Percentiles rank a stretch among this genome's conserved stretches.
Evolutionary conservation across 2,329 filamentous ascomycete species (phyloP).

Genomic region (Aureobasidium sp.): DNA sequence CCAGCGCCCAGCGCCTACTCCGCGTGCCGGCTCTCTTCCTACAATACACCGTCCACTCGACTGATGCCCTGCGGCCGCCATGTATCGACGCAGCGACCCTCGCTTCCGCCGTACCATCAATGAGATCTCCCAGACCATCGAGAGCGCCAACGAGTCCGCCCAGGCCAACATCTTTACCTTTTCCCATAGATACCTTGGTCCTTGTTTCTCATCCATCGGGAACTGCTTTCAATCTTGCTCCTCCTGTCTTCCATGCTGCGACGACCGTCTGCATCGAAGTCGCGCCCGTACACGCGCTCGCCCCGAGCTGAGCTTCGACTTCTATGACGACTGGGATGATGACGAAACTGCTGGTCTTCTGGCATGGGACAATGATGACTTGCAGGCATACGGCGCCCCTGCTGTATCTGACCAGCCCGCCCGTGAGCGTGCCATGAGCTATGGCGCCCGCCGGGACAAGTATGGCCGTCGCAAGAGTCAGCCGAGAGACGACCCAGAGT

Average conservation of each 20-base stretch:
- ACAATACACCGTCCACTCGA: neutral
- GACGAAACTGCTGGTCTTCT: conserved; percentile 57
- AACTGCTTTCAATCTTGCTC: conserved; percentile 63
- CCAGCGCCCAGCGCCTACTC: neutral
- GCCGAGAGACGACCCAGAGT: conserved; percentile 43
- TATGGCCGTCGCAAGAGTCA: conserved; percentile 49
- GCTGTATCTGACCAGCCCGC: conserved; percentile 51
- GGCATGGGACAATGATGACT: conserved; percentile 76
- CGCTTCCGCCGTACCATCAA: conserved; percentile 91
- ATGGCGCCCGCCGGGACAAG: conserved; percentile 59
- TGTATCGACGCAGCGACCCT: conserved; percentile 65
- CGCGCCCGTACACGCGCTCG: conserved; percentile 54
- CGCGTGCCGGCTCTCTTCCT: neutral
- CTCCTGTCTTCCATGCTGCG: conserved; percentile 64
- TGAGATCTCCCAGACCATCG: conserved; percentile 82
- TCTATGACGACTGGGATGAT: conserved; percentile 94
- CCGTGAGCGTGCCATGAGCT: conserved; percentile 79
- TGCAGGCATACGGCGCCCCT: conserved; percentile 31
- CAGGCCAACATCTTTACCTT: conserved; percentile 87
- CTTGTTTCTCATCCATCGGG: conserved; percentile 65
- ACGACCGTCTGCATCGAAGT: conserved; percentile 65
- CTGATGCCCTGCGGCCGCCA: conserved; percentile 24
- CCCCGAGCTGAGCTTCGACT: conserved; percentile 86
- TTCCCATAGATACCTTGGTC: conserved; percentile 73
- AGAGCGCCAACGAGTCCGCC: conserved; percentile 84